These are phyloP conservation scores for Aspergillus homomorphus DNA, from an alignment of 495 filamentous ascomycete genomes.

Conservation along the genomic window DNA sequence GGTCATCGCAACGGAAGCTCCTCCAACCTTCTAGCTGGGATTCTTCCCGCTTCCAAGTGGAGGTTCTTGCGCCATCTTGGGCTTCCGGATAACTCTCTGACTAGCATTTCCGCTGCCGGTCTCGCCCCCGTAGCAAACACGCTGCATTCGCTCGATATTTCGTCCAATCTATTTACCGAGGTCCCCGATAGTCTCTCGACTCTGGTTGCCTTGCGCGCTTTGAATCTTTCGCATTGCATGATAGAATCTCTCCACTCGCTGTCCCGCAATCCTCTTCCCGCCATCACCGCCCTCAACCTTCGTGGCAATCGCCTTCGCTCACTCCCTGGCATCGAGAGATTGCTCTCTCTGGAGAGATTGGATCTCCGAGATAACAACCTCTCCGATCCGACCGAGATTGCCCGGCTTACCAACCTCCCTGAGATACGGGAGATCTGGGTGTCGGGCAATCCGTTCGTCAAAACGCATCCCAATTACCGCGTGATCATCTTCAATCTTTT, in stretches of 20 bases:
- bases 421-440: slow-evolving; percentile 92
- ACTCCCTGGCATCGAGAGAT: slow-evolving; percentile 84
- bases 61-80: slow-evolving; percentile 88
- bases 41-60: slow-evolving; percentile 84
- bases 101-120: slow-evolving; percentile 68
- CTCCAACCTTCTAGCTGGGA: slow-evolving; percentile 63
- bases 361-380: slow-evolving; percentile 91
- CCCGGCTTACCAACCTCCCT: slow-evolving; percentile 83
- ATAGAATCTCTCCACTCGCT: slow-evolving; percentile 91
- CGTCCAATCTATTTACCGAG: slow-evolving; percentile 83
- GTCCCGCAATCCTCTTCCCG: slow-evolving; percentile 79
- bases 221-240: slow-evolving; percentile 96
- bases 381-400: slow-evolving; percentile 85
- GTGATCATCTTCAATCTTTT: slow-evolving; percentile 95
- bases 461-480: slow-evolving; percentile 80
- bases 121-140: slow-evolving; percentile 80
- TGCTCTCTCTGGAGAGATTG: slow-evolving; percentile 82
- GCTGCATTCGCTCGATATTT: slow-evolving; percentile 86
- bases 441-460: slow-evolving; percentile 82
- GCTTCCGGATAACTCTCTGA: slow-evolving; percentile 85
- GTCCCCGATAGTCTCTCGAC: slow-evolving; percentile 85
- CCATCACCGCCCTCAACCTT: slow-evolving; percentile 89
- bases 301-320: slow-evolving; percentile 85
- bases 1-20: slow-evolving; percentile 68
- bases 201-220: slow-evolving; percentile 74